phyloP scores from a whole-genome alignment of 2,329 filamentous ascomycete species.

The Monosporascus ibericus region DNA sequence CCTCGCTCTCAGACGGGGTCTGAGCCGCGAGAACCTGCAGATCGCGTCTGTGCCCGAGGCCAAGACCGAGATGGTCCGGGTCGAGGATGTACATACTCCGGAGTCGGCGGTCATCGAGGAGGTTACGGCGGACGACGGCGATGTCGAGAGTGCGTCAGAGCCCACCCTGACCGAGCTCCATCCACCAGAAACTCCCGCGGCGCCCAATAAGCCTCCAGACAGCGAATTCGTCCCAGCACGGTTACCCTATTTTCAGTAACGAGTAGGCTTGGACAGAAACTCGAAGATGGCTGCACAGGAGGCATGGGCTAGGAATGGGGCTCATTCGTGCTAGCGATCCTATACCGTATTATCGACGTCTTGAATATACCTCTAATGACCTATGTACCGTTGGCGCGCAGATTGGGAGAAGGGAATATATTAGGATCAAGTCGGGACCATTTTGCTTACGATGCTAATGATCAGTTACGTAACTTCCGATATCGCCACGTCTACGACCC shows the following conservation, averaged over 20 bases:
- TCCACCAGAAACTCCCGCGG: slow-evolving; percentile 1
- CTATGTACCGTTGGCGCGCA: background rate
- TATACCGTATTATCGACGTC: background rate
- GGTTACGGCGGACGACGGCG: slow-evolving; percentile 12
- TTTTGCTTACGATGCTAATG: background rate
- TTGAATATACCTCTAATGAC: background rate
- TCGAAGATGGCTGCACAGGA: background rate
- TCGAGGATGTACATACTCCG: slow-evolving; percentile 23
- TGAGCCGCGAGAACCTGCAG: slow-evolving; percentile 30
- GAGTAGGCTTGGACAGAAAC: too few relatives aligned
- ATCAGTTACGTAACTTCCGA: background rate
- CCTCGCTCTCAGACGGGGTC: slow-evolving; percentile 44
- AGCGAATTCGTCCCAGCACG: slow-evolving; percentile 50
- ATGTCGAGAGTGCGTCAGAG: slow-evolving; percentile 1
- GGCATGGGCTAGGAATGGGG: background rate
- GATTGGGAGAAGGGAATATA: background rate
- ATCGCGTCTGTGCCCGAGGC: slow-evolving; percentile 29
- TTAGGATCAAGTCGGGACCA: background rate
- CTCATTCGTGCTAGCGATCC: background rate
- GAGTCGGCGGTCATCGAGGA: slow-evolving; percentile 19
- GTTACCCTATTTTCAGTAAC: slow-evolving; percentile 47
- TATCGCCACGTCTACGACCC: background rate
- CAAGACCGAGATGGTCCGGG: slow-evolving; percentile 23
- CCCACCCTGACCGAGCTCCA: slow-evolving; percentile 5
- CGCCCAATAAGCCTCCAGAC: slow-evolving; percentile 8